Evolutionary conservation across 2,329 filamentous ascomycete genomes (phyloP), one percentile per base, ranked within the genome.

Genomic region (Parastagonospora avenae): DNA sequence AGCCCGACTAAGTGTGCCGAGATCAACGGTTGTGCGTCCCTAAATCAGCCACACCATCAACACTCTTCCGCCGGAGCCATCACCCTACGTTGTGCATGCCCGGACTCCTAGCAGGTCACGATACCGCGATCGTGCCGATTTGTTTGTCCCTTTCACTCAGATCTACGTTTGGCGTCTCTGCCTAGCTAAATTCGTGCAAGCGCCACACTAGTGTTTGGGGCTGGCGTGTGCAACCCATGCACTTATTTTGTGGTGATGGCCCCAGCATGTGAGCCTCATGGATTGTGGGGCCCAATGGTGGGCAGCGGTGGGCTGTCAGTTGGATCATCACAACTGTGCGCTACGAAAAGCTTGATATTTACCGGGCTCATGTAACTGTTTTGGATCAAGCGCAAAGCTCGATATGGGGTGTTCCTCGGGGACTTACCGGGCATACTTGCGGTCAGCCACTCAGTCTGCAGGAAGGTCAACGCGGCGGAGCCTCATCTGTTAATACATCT

Each of bases 401-500:
- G 24, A 39, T 47, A 27, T 48, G 45, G 48, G 40, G 14, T 19
- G 38, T 46, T 51, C 38, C 37, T 62, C 59, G 59, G 61, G 61
- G 51, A 56, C 59, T 63, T 63, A 56, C 51, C 38, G 46, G 53
- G 59, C 10, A 39, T 39, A 39, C 37, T 40, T 58, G 45, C 52
- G 50, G 45, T 59, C 53, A 63, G 62, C 60, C 53, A 57, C 50
- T 44, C 33, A 24, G 42, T 51, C 42, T 55, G 48, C 52, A 50
- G 42, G 39, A 12, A 33, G 51, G 37, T 24, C 40, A 52, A 46
- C 45, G 41, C 53, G 44, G 54, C 52, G 56, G 52, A 60, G 56
- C 51, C 56, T 63, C 52, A 58, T 41, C 46, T 60, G 48, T 43
- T 50, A 62, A 62, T 61, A 64, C 54, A 31, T 49, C 46, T 45